Base-by-base conservation (phyloP, 1,139 yeast genomes). In the Kodamaea suecica region DNA sequence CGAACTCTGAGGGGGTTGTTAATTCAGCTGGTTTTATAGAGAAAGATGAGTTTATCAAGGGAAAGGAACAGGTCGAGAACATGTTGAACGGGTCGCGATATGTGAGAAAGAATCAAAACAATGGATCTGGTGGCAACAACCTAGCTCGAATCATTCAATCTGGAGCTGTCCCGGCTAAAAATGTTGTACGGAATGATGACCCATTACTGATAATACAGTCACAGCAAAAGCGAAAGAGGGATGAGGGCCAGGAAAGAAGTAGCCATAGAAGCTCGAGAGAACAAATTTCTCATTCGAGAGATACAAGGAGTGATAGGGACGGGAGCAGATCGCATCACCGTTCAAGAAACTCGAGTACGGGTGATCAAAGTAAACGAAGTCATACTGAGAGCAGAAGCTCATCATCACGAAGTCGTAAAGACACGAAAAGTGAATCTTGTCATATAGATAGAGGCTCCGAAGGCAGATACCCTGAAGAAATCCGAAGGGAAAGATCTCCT, bases 141-240 rank as follows among this genome's bases (percentile, higher is more conserved):
- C 35, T 47, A 10, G 37, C 52, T 20, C 45, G 45, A 19, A 48
- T 58, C 10, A 35, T 59, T 4, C 48, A 41, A 26, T 39, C 40
- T 2, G 48, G 47, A 33, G 48, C 37, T 55, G 49, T 31, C 41
- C 47, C 33, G 39, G 38, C 17, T 23, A n/a, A n/a, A n/a, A 32
- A 31, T 20, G 13, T 51, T 63, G 0, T 43, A 3, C 44, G 55
- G 2, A 59, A 63, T 19, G 76, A 75, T 30, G 87, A 80, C 47
- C 86, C 86, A 1, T 62, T 80, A 62, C 50, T 70, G 39, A 66
- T 60, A 40, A 72, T 80, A 14, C 65, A 63, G 45, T 53, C 60
- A 41, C 68, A 66, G 38, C 72, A 68, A 40, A 50, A 47, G 63
- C n/a, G n/a, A 30, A 29, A 12, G 29, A 33, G 12, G 19, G 30